Evolutionary conservation across 345 rosid species (phyloP).

Genomic region (Euphorbia tirucalli): DNA sequence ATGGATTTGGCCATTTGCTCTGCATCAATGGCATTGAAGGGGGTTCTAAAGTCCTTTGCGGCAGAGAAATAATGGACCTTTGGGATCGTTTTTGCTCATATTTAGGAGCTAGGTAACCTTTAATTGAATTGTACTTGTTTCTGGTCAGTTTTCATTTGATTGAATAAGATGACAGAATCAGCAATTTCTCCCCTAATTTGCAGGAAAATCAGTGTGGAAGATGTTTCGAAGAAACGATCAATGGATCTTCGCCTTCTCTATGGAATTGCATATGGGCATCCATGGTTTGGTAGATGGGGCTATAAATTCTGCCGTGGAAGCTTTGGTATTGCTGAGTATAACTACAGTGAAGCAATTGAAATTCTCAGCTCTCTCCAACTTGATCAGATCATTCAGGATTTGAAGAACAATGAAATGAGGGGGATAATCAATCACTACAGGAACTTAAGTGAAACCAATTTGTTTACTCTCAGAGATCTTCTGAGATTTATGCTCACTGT

Average conservation of each 20-base stretch:
- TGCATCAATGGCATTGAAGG: constrained; percentile 82
- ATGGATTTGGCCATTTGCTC: constrained; percentile 82
- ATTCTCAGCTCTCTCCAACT: constrained; percentile 58
- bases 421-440: constrained; percentile 49
- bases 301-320: constrained; percentile 72
- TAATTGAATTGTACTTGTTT: not conserved
- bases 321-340: constrained; percentile 62
- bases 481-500: constrained; percentile 65
- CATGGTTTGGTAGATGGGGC: constrained; percentile 95
- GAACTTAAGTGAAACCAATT: constrained; percentile 56
- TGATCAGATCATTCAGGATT: constrained; percentile 45
- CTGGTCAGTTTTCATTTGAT: not conserved
- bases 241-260: constrained; percentile 73
- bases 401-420: constrained; percentile 38
- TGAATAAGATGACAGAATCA: not conserved
- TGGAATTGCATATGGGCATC: constrained; percentile 81
- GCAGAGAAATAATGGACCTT: constrained; percentile 74
- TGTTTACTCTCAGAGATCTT: constrained; percentile 67
- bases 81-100: constrained; percentile 75
- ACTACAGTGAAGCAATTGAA: constrained; percentile 60
- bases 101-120: constrained; percentile 55
- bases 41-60: constrained; percentile 59
- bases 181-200: constrained; percentile 8
- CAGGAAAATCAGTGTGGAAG: constrained; percentile 73
- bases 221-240: constrained; percentile 59